Base-by-base conservation (phyloP, 2,329 filamentous ascomycete genomes). In the Aspergillus versicolor region DNA sequence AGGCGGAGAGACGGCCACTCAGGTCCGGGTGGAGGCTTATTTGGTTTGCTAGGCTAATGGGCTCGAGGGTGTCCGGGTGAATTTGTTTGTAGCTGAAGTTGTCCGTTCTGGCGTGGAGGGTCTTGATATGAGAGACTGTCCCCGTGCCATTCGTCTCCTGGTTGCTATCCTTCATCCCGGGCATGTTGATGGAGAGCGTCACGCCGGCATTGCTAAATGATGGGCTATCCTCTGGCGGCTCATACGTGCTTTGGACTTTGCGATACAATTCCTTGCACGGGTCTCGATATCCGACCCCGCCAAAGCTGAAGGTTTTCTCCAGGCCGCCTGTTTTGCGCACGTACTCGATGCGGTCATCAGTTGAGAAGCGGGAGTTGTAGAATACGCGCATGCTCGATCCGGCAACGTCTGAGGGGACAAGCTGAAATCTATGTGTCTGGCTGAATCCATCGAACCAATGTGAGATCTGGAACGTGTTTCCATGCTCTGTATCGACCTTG, bases 391-490 rank as follows among this genome's bases (percentile, higher is more conserved):
- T 59, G 5, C 67, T 67, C 27, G 57, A 65, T 17, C 73, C 56
- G 0, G 68, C 63, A 3, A 73, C 65, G 2, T 68, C 65, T 0
- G 78, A 61, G 0, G 81, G 69, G 3, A 84, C 65, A 32, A 93
- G 88, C 56, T 90, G 81, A 68, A 93, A 93, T 27, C 84, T 85
- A 73, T 93, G 89, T 79, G 54, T 89, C 84, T 3, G 85, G 82
- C 57, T 68, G 48, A 91, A 85, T 5, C 88, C 88, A 68, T 94
- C 91, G 63, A 94, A 94, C 90, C 90, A 94, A 70, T 94, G 90
- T 1, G 81, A 83, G 12, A 87, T 79, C 32, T 80, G 77, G 65
- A 87, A 86, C 0, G 79, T 83, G 13, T 73, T 75, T n/a, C 85
- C 84, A 3, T 79, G 78, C 2, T 82, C 73, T 0, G 84, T 85